Base-by-base conservation (phyloP, 2,329 filamentous ascomycete species). In the Ophiosphaerella narmari region DNA sequence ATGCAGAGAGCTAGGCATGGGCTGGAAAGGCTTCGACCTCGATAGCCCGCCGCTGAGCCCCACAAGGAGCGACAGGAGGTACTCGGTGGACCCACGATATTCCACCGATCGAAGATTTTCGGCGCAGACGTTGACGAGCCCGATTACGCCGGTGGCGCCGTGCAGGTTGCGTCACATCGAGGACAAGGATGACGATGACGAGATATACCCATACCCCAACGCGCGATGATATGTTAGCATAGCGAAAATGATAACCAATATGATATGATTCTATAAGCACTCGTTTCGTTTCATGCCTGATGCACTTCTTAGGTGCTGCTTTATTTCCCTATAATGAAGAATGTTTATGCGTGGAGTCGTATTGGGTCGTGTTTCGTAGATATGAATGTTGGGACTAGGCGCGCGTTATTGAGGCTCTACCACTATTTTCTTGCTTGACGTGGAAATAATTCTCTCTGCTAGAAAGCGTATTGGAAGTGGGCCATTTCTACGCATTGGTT, bases 111-210 rank as follows among this genome's bases (percentile, higher is more conserved):
- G 26, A 29, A 7, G 67, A 35, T 58, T 62, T 32, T 69, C 66
- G 9, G 59, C 55, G 14, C 54, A 65, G 16, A 60, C 63, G 13
- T 29, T 68, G 37, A 67, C 45, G 16, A 47, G 61, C 31, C 66
- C 68, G 13, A 66, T 72, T 48, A 56, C 63, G 24, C 65, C 66
- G 24, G 55, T 71, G 51, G 55, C 55, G 43, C 66, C 67, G 23
- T 63, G 57, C 45, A 39, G 66, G 34, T 44, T 71, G 44, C 56
- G 63, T 38, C 60, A 55, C 26, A 50, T 56, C 50, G 61, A 63
- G 7, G 59, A 65, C 54, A 50, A 63, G 31, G 50, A 58, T 8
- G 50, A 51, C 23, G 52, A 59, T 38, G 57, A 57, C 57, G 51
- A 66, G 56, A 69, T 69, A 59, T 66, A 66, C 50, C 63, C 58